Conservation (phyloP, 225 moss, liverwort and hornwort genomes). For the Straminergon stramineum region DNA sequence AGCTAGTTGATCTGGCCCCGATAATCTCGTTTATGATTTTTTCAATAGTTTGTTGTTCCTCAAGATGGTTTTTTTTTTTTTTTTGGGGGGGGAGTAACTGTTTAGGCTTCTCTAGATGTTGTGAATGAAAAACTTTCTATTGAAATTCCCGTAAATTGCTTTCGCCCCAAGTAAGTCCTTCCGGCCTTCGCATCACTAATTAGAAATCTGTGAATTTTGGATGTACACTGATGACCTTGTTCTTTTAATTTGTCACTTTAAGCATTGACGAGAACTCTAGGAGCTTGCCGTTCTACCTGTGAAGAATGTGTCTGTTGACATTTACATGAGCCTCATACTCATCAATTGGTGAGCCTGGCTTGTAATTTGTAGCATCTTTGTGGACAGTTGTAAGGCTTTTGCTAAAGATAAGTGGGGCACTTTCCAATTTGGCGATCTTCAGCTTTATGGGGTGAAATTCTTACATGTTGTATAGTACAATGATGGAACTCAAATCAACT, state of each 20-base stretch:
- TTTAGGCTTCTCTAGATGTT: constrained; percentile 64
- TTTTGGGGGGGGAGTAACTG: too few species aligned
- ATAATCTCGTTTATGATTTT: not conserved
- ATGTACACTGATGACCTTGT: not conserved
- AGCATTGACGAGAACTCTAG: not conserved
- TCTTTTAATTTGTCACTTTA: too few species aligned
- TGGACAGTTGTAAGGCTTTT: constrained; percentile 62
- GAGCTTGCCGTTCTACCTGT: not conserved
- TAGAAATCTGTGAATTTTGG: not conserved
- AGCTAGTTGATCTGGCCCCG: not conserved
- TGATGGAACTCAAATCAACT: not conserved
- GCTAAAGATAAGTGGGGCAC: constrained; percentile 66
- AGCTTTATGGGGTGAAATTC: constrained; percentile 79
- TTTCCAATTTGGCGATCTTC: constrained; percentile 56
- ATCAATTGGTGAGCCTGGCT: not conserved
- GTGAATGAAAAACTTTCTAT: constrained; percentile 55
- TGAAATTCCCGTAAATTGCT: constrained; percentile 54
- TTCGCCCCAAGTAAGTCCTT: constrained; percentile 72
- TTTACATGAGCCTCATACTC: not conserved
- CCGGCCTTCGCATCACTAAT: not conserved
- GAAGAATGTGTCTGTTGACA: not conserved
- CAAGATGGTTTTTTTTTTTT: too few species aligned
- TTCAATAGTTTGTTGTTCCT: not conserved
- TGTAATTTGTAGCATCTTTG: constrained; percentile 47
- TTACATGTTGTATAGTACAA: constrained; percentile 67